phyloP scores from a whole-genome alignment of 257 asterid genomes.

The Przewalskia tangutica region DNA sequence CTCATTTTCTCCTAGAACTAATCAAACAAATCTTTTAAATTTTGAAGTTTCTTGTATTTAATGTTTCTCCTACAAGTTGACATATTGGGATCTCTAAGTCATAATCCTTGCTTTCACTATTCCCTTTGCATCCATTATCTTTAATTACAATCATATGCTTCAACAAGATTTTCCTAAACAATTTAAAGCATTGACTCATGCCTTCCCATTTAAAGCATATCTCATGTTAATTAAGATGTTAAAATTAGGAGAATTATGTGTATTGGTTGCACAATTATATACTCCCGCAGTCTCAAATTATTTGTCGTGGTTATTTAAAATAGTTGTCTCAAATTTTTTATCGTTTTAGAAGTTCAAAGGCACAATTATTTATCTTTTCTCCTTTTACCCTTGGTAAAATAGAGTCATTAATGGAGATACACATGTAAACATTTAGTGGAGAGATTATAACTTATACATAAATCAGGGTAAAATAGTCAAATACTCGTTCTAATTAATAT shows the following conservation, averaged over 20 bases:
- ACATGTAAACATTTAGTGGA: too few relatives aligned
- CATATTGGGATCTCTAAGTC: neutral
- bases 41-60: neutral
- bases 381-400: too few relatives aligned
- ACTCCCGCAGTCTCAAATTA: too few relatives aligned
- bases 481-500: too few relatives aligned
- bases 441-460: too few relatives aligned
- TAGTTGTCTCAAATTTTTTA: too few relatives aligned
- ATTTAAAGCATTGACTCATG: neutral
- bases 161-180: conserved; percentile 20
- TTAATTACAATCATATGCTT: conserved; percentile 30
- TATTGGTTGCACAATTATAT: neutral
- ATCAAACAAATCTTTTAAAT: neutral
- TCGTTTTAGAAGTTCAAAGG: too few relatives aligned
- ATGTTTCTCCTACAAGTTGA: neutral
- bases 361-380: too few relatives aligned
- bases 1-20: neutral
- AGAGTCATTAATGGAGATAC: too few relatives aligned
- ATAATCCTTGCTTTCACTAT: neutral
- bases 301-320: too few relatives aligned
- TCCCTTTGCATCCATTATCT: neutral
- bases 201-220: neutral
- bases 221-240: neutral
- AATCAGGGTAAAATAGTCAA: too few relatives aligned
- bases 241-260: neutral